These are phyloP conservation scores for Curvularia sp. DNA, from an alignment of 2,329 filamentous ascomycete genomes.

Conservation along the genomic window DNA sequence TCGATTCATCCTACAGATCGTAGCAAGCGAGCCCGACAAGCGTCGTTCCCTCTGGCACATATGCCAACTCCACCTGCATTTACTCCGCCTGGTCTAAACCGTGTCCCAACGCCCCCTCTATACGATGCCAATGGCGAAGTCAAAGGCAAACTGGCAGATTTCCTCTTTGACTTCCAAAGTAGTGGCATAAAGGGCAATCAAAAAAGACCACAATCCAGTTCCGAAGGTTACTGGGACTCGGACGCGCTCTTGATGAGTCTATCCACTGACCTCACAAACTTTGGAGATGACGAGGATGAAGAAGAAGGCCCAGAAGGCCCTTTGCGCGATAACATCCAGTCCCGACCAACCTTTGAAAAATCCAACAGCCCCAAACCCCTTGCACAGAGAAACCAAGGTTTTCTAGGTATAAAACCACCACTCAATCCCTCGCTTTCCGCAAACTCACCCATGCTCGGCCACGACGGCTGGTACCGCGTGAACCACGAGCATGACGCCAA, in stretches of 20 bases:
- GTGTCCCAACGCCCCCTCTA: conserved; percentile 38
- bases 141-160: conserved; percentile 42
- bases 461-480: conserved; percentile 28
- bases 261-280: conserved; percentile 20
- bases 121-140: conserved; percentile 36
- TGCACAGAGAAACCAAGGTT: conserved; percentile 5
- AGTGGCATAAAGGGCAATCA: conserved; percentile 3
- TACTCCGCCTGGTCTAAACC: conserved; percentile 36
- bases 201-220: conserved; percentile 16
- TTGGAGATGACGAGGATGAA: conserved; percentile 17
- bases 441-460: conserved; percentile 7
- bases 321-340: not conserved
- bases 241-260: conserved; percentile 48
- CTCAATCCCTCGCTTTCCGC: not conserved
- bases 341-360: conserved; percentile 5
- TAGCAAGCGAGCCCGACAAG: conserved; percentile 1
- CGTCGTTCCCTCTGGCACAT: conserved; percentile 16
- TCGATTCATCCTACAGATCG: not conserved
- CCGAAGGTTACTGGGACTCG: conserved; percentile 46
- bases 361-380: conserved; percentile 12
- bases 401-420: conserved; percentile 19
- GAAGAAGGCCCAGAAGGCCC: conserved; percentile 38
- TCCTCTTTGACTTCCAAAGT: conserved; percentile 43
- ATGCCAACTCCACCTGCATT: conserved; percentile 35
- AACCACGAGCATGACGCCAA: conserved; percentile 12